Conservation (phyloP, 169 alveolate species). For the Miamiensis avidus region DNA sequence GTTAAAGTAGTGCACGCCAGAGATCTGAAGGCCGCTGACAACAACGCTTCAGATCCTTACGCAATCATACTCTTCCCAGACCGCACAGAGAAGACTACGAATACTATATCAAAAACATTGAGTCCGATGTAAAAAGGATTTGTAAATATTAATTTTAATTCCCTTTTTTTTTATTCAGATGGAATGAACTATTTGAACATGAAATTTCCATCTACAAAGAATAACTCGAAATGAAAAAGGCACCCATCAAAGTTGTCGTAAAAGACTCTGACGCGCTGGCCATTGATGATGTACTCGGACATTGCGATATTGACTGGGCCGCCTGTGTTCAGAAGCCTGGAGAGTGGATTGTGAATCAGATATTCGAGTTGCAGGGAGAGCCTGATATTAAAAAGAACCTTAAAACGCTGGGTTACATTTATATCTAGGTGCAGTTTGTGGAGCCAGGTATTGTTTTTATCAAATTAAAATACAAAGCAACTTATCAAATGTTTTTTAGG, state of each 20-base stretch:
- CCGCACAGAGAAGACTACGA: constrained; percentile 26
- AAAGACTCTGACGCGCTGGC: constrained; percentile 22
- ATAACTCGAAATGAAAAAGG: too few relatives aligned
- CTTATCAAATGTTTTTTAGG: too few relatives aligned
- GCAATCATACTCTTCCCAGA: constrained; percentile 29
- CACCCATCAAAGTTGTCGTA: constrained; percentile 32
- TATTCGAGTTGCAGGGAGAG: constrained; percentile 21
- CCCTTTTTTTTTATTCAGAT: too few relatives aligned
- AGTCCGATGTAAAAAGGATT: too few relatives aligned
- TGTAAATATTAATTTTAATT: too few relatives aligned
- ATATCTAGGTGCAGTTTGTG: constrained; percentile 30
- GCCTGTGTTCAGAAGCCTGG: constrained; percentile 34
- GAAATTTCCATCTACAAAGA: constrained; percentile 26
- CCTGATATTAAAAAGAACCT: constrained; percentile 20
- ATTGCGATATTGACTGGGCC: constrained; percentile 30
- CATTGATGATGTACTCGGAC: constrained; percentile 27
- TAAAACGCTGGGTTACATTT: constrained; percentile 33
- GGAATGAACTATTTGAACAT: constrained; percentile 16
- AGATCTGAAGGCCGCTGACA: constrained; percentile 15
- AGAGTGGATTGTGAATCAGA: constrained; percentile 39
- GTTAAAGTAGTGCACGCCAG: constrained; percentile 35
- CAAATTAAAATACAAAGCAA: too few relatives aligned
- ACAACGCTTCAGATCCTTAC: constrained; percentile 33
- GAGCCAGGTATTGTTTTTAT: constrained; percentile 43
- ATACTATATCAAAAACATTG: constrained; percentile 15